Evolutionary conservation across 2,329 filamentous ascomycete genomes (phyloP).

Genomic region (Colletotrichum sp.): DNA sequence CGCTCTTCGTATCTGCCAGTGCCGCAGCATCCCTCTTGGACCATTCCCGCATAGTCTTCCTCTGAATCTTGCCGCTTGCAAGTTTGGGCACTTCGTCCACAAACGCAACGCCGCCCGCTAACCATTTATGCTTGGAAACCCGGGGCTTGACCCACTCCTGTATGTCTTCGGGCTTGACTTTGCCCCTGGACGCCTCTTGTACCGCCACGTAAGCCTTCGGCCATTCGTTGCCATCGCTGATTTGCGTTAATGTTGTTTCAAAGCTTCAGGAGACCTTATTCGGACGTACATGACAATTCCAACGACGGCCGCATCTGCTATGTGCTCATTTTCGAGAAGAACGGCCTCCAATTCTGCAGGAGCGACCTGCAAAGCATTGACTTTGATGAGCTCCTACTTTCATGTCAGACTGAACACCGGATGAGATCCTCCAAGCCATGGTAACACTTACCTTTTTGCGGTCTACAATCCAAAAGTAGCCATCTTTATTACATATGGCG

Average conservation of each 20-base stretch:
- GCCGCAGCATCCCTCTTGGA: conserved; percentile 54
- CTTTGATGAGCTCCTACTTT: conserved; percentile 60
- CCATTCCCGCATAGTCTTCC: conserved; percentile 62
- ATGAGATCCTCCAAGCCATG: neutral
- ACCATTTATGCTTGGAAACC: conserved; percentile 57
- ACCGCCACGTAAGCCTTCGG: conserved; percentile 58
- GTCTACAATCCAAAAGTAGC: conserved; percentile 50
- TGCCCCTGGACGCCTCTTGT: conserved; percentile 48
- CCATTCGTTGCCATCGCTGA: conserved; percentile 52
- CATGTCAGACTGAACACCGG: neutral
- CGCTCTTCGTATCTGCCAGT: conserved; percentile 23
- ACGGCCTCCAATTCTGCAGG: conserved; percentile 62
- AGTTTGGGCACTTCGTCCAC: conserved; percentile 63
- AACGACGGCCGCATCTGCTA: conserved; percentile 61
- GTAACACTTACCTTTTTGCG: conserved; percentile 49
- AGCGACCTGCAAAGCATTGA: conserved; percentile 64
- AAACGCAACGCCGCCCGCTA: conserved; percentile 58
- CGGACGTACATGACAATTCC: conserved; percentile 52
- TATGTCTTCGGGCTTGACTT: conserved; percentile 57
- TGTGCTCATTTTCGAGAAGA: conserved; percentile 53
- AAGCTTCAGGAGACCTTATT: neutral
- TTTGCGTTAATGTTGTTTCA: neutral
- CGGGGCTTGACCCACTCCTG: conserved; percentile 49
- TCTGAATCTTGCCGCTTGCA: conserved; percentile 62
- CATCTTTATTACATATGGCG: conserved; percentile 50